Evolutionary conservation across 2,329 filamentous ascomycete genomes (phyloP), one percentile per base, ranked within the genome.

Genomic region (Phoma sp.): DNA sequence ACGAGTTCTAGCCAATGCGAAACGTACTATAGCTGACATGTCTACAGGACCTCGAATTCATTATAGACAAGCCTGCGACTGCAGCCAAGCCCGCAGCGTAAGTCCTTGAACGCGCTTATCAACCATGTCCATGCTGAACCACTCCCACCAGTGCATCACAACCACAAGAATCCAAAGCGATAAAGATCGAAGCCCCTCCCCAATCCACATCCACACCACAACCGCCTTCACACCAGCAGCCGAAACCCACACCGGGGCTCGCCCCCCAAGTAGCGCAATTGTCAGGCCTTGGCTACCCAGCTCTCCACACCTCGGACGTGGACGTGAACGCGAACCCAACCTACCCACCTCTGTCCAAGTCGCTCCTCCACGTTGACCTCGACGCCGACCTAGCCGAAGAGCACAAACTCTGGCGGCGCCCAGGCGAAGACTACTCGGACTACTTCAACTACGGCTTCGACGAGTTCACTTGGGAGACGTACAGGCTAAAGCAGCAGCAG

Each of bases 401-500:
- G 60, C 90, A 93, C 60, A 98, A 97, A 75, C 93, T 94, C 17
- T 99, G 95, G 95, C 88, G 95, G 39, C 88, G 93, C 62, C 95
- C 95, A 0, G 95, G 95, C 41, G 93, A 94, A 10, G 95, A 99
- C 70, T 86, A 96, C 50, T 95, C 90, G 56, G 95, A 99, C 74
- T 98, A 96, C 78, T 98, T 98, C 85, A 98, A 98, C 80, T 98
- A 98, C 77, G 94, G 94, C 55, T 98, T 98, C 72, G 94, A 98
- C 77, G 94, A 98, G 76, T 98, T 97, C 76, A 96, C 93, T 1
- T 99, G 95, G 95, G 90, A 93, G 6, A 85, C 93, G 49, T 99
- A 99, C 74, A 92, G 93, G 29, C 82, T 92, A 56, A 96, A 96
- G 71, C 95, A 98, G 74, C 88, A 95, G 63, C 82, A 81, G 22